Evolutionary conservation across 1,139 yeast genomes (phyloP).

Genomic region (Ogataea hybrid): DNA sequence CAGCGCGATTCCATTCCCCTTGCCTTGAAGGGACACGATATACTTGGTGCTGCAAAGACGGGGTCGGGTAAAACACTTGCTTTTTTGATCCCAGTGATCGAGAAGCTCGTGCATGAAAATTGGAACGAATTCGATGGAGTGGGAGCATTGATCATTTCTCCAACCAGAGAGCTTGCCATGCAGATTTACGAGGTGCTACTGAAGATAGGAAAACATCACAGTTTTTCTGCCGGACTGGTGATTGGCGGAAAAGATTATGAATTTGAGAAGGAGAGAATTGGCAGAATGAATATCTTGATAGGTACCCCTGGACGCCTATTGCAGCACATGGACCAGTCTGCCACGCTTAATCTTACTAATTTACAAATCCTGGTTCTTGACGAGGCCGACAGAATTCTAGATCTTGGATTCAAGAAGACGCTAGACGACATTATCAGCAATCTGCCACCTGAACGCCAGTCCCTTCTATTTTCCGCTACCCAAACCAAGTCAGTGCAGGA

Average conservation of each 20-base stretch:
- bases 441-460: constrained; percentile 83
- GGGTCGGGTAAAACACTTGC: constrained; percentile 98
- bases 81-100: constrained; percentile 81
- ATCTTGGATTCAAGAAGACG: constrained; percentile 93
- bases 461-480: constrained; percentile 88
- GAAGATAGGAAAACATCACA: constrained; percentile 76
- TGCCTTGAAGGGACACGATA: constrained; percentile 77
- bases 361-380: constrained; percentile 83
- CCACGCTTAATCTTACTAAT: constrained; percentile 77
- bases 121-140: constrained; percentile 92
- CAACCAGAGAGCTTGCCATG: constrained; percentile 91
- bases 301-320: constrained; percentile 96
- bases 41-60: constrained; percentile 91
- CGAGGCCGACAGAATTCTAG: constrained; percentile 95
- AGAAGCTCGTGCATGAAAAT: constrained; percentile 62
- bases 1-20: constrained; percentile 78
- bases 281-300: constrained; percentile 79
- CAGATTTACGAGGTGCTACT: constrained; percentile 90
- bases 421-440: constrained; percentile 82
- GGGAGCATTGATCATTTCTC: constrained; percentile 89
- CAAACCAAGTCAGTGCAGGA: constrained; percentile 87
- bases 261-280: constrained; percentile 82
- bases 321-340: constrained; percentile 94
- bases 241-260: constrained; percentile 96
- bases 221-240: constrained; percentile 89